Base-by-base conservation (phyloP, 768 basidiomycete species). In the Lentinula raphanica region DNA sequence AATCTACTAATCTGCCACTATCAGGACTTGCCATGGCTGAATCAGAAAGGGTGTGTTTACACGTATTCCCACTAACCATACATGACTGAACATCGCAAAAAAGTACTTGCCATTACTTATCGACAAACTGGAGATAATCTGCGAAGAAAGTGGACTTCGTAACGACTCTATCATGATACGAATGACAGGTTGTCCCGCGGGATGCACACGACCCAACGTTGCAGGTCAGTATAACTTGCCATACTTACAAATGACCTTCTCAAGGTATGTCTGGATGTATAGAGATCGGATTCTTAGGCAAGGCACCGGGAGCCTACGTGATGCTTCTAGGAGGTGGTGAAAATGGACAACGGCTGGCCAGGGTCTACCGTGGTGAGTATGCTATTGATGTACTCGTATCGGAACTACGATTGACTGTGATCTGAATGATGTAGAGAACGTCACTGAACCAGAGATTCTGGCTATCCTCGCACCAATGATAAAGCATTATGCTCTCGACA, bases 301-400 rank as follows among this genome's bases (percentile, higher is more conserved):
- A 98, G 74, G 94, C 97, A 0, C 92, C 88, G 0, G 94, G 93
- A 12, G 80, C 85, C 32, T 99, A 99, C 70, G 67, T 87, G 45
- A 97, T 98, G 94, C 82, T 98, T 35, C 86, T 99, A 32, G 96
- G 97, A 38, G 96, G 96, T 57, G 94, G 94, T 1, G 97, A 93
- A 76, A 79, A 93, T 63, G 97, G 96, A 32, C 90, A 98, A 70
- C 82, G 96, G 32, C 76, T 99, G 65, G 96, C 96, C 78, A 98
- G 98, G 75, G 95, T 97, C 56, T 98, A 94, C 74, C 80, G 92
- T 72, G 88, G 88, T 88, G 59, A 6, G 74, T 65, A n/a, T 11
- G n/a, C n/a, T n/a, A n/a, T n/a, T n/a, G n/a, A n/a, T n/a, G n/a
- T n/a, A n/a, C n/a, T n/a, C n/a, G n/a, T n/a, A n/a, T 39, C 32